Conservation (phyloP, 495 filamentous ascomycete genomes). For the Penicillium cinerascens region DNA sequence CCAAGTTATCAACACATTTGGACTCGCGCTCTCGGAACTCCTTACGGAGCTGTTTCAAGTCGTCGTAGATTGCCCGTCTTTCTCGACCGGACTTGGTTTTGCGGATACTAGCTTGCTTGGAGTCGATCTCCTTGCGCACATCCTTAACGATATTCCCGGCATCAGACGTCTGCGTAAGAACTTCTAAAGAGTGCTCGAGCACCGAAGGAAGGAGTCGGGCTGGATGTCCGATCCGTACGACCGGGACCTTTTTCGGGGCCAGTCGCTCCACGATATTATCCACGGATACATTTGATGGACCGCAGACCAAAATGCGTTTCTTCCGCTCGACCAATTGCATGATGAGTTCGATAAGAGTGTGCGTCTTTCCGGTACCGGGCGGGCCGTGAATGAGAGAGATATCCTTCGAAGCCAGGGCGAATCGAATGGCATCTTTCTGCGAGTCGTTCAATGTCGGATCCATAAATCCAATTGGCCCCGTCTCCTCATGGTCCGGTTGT, state of each 20-base stretch:
- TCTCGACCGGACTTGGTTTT: constrained; percentile 83
- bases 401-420: constrained; percentile 78
- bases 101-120: constrained; percentile 80
- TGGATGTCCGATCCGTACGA: constrained; percentile 89
- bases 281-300: constrained; percentile 92
- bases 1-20: constrained; percentile 70
- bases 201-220: constrained; percentile 87
- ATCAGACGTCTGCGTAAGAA: constrained; percentile 87
- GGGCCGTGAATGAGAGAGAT: constrained; percentile 94
- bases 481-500: constrained; percentile 45
- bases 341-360: constrained; percentile 93
- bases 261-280: constrained; percentile 99
- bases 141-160: constrained; percentile 88
- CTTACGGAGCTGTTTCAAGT: constrained; percentile 78
- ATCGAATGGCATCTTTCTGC: constrained; percentile 87
- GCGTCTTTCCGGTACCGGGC: constrained; percentile 95
- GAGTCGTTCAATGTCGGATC: constrained; percentile 81
- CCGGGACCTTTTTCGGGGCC: constrained; percentile 74
- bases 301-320: constrained; percentile 82
- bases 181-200: constrained; percentile 83
- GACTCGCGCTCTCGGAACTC: constrained; percentile 86
- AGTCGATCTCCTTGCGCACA: constrained; percentile 88
- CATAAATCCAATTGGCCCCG: constrained; percentile 66
- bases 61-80: constrained; percentile 74
- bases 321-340: constrained; percentile 73